Conservation (phyloP, 208 protist species). For the Wallacemonas sp. region DNA sequence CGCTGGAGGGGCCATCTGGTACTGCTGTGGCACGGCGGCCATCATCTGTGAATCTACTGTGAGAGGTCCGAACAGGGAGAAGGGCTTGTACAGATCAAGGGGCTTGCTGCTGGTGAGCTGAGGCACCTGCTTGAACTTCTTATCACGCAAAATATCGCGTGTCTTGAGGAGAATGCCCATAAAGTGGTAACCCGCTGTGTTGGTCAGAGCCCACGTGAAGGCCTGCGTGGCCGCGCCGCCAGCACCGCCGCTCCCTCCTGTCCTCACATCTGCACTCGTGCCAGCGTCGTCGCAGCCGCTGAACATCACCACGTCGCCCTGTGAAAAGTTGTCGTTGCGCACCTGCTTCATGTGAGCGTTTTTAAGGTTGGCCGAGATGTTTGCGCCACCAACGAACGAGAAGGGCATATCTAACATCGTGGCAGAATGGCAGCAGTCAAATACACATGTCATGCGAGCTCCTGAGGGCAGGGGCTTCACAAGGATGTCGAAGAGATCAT, state of each 20-base stretch:
- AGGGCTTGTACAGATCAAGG: constrained; percentile 86
- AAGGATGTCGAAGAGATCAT: constrained; percentile 87
- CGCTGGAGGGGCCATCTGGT: constrained; percentile 28
- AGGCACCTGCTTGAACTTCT: constrained; percentile 81
- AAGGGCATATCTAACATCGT: constrained; percentile 90
- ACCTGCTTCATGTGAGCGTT: constrained; percentile 53
- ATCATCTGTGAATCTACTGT: constrained; percentile 61
- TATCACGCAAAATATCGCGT: constrained; percentile 65
- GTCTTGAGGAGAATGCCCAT: constrained; percentile 83
- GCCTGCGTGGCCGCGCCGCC: constrained; percentile 85
- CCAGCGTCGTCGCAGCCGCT: constrained; percentile 86
- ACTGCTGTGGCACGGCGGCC: constrained; percentile 66
- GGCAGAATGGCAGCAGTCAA: constrained; percentile 94
- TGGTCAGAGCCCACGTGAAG: constrained; percentile 71
- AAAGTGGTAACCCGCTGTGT: constrained; percentile 69
- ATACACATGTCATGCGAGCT: constrained; percentile 88
- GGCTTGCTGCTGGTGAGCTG: constrained; percentile 92
- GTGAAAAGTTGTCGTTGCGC: constrained; percentile 71
- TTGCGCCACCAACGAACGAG: constrained; percentile 58
- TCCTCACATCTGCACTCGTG: constrained; percentile 81
- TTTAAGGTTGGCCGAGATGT: constrained; percentile 9
- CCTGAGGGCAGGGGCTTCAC: constrained; percentile 71
- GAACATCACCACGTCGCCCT: constrained; percentile 88
- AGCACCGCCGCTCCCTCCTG: constrained; percentile 41
- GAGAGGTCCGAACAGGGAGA: constrained; percentile 85